Conservation (phyloP, 768 basidiomycete genomes). For the Hirschioporus abietinus region DNA sequence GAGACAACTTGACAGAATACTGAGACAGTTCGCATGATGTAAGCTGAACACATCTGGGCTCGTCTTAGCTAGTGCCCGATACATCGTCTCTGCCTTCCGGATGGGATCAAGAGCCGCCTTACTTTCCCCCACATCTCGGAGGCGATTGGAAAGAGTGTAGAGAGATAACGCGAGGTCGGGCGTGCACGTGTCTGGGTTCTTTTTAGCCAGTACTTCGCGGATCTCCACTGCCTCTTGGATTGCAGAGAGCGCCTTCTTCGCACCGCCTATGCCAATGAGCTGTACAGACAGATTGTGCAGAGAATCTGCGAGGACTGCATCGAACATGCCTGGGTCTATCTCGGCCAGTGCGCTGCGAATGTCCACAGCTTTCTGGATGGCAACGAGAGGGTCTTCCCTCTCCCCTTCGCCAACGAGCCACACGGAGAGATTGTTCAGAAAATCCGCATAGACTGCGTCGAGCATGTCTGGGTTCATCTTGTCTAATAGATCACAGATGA, state of each 20-base stretch:
- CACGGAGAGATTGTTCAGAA: constrained; percentile 7
- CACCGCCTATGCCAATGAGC: neutral
- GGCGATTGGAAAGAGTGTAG: constrained; percentile 7
- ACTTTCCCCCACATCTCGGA: constrained; percentile 5
- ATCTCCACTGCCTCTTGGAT: constrained; percentile 8
- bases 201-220: neutral
- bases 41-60: constrained; percentile 4
- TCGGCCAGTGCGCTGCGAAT: neutral
- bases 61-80: neutral
- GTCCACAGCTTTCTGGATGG: constrained; percentile 7
- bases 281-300: constrained; percentile 5
- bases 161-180: constrained; percentile 7
- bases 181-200: neutral
- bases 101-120: constrained; percentile 10
- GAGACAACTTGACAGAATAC: constrained; percentile 7
- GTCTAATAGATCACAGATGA: too few relatives aligned
- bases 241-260: constrained; percentile 9
- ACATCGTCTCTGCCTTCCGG: constrained; percentile 2
- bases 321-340: neutral
- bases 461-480: too few relatives aligned
- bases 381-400: constrained; percentile 10
- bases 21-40: constrained; percentile 8
- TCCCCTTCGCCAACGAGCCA: constrained; percentile 7
- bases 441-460: too few relatives aligned
- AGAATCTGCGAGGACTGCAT: constrained; percentile 4